Evolutionary conservation across 768 basidiomycete species (phyloP), one percentile per base, ranked within the genome.

Genomic region (Pulveroboletus sp.): DNA sequence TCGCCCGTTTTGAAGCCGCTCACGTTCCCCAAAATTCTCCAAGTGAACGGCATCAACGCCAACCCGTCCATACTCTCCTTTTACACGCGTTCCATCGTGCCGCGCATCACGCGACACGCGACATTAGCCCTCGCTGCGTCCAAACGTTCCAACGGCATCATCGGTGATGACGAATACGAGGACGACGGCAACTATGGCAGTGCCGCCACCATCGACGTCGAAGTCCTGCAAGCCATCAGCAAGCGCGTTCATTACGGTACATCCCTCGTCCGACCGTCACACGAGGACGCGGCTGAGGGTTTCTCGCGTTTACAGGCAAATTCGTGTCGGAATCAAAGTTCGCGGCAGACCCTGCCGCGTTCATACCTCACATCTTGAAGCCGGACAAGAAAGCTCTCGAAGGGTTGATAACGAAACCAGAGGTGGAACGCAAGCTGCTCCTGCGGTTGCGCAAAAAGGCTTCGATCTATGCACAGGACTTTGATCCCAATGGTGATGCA

Each of bases 311-410:
- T n/a, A n/a, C 63, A 99, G 95, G 96, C 49, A 98, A 97, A 77
- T 99, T 99, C 66, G 96, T 99, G 6, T 93, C 94, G 5, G 96
- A 99, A 71, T 89, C 90, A 23, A 99, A 99, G 67, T 99, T 99
- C 74, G 65, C 77, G n/a, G 78, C 82, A 26, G 75, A 89, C 53
- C 95, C 96, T 17, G 74, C 85, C 30, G 82, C 84, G 10, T 99
- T 97, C 69, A 79, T 99, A 49, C 93, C 94, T 1, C 93, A 94
- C 69, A 99, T 99, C 61, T 78, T 78, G 31, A 78, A 77, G 3
- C 84, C 85, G 9, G 87, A 98, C 66, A 80, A 82, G 16, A 70
- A 79, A 34, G 87, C 83, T 8, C 78, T 99, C 19, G 91, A 88
- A 8, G 83, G 71, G 0, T 73, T 99, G 38, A 97, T 99, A 64